Evolutionary conservation across 1,284 basidiomycete genomes (phyloP).

Genomic region (Chalciporus sp.): DNA sequence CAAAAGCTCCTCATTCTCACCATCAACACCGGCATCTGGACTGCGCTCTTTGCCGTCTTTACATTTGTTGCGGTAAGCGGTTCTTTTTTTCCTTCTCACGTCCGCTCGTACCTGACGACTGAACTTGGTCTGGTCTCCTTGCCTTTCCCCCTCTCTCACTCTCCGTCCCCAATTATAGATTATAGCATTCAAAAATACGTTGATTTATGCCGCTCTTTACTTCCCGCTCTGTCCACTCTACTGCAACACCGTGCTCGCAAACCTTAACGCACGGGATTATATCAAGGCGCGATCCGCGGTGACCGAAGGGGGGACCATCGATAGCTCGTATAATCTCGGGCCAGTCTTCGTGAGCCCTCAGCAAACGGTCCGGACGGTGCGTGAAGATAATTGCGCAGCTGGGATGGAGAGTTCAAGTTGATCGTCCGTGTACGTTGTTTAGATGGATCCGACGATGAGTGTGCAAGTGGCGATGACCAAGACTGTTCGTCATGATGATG

Average conservation of each 20-base stretch:
- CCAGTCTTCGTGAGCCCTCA: neutral
- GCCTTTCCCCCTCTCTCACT: no score
- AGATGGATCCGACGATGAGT: no score
- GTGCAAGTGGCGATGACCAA: constrained; percentile 4
- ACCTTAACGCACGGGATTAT: constrained; percentile 9
- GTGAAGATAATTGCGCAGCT: neutral
- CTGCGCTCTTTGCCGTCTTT: constrained; percentile 3
- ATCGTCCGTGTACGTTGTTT: no score
- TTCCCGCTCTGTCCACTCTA: constrained; percentile 9
- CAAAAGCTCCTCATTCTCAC: constrained; percentile 11
- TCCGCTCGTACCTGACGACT: neutral
- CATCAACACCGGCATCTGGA: constrained; percentile 14
- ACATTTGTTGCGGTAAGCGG: constrained; percentile 6
- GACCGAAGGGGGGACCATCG: neutral
- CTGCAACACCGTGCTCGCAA: constrained; percentile 10
- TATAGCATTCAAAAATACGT: neutral
- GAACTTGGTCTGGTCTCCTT: neutral
- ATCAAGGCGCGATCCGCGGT: neutral
- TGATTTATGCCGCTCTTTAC: constrained; percentile 6
- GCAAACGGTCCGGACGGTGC: neutral
- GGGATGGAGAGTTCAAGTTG: neutral
- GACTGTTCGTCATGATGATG: neutral
- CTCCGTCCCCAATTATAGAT: neutral
- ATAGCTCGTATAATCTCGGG: neutral
- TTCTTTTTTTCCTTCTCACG: neutral